phyloP scores from a whole-genome alignment of 768 basidiomycete species.

The Tricholoma furcatifolium region DNA sequence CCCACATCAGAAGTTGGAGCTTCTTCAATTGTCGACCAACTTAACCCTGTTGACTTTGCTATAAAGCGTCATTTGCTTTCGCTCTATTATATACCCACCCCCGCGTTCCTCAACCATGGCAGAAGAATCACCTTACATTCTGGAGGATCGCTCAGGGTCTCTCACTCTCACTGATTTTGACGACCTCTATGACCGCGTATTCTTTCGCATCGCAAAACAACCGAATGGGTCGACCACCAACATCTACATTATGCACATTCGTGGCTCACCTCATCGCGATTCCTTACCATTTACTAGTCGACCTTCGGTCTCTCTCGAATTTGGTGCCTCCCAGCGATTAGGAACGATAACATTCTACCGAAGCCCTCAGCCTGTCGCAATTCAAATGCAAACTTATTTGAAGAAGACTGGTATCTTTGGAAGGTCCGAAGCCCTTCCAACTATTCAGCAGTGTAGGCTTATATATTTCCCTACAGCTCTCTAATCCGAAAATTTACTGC shows the following conservation, averaged over 20 bases:
- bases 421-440: conserved; percentile 43
- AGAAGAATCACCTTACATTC: background rate
- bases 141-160: conserved; percentile 3
- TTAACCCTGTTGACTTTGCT: background rate
- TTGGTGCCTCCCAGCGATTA: conserved; percentile 53
- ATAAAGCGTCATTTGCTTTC: background rate
- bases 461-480: conserved; percentile 45
- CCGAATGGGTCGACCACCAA: conserved; percentile 46
- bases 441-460: conserved; percentile 2
- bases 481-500: conserved; percentile 66
- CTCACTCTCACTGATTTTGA: conserved; percentile 61
- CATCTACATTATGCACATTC: conserved; percentile 66
- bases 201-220: conserved; percentile 57
- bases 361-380: conserved; percentile 35
- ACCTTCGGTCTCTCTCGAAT: conserved; percentile 60
- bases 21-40: background rate
- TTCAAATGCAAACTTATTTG: conserved; percentile 66
- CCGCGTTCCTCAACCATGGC: background rate
- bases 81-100: background rate
- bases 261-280: conserved; percentile 60
- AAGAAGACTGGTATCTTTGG: conserved; percentile 64
- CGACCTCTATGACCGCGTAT: conserved; percentile 76
- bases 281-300: conserved; percentile 49
- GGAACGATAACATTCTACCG: conserved; percentile 58
- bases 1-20: background rate